These are phyloP conservation scores for Geotrichum aggregatum DNA, from an alignment of 1,139 yeast species.

Conservation along the genomic window DNA sequence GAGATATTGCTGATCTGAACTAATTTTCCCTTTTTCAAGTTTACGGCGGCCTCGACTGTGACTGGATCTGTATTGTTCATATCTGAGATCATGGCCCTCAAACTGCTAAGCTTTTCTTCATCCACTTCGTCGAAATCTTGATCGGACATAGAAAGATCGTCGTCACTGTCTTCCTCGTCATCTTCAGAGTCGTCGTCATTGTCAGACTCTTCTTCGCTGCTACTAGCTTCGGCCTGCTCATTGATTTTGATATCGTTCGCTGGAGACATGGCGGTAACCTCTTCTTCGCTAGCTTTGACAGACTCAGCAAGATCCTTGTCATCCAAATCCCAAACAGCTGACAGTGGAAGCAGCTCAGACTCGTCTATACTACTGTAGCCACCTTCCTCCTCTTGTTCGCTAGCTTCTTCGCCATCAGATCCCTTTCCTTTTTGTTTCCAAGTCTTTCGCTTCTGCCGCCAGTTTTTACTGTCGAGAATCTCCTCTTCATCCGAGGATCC, in stretches of 20 bases:
- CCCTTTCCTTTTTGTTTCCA: slow-evolving; percentile 24
- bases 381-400: slow-evolving; percentile 40
- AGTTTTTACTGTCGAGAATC: slow-evolving; percentile 24
- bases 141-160: slow-evolving; percentile 31
- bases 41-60: slow-evolving; percentile 18
- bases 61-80: slow-evolving; percentile 14
- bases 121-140: slow-evolving; percentile 33
- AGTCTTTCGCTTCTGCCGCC: slow-evolving; percentile 27
- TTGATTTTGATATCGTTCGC: slow-evolving; percentile 35
- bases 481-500: slow-evolving; percentile 38
- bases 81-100: slow-evolving; percentile 29
- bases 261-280: slow-evolving; percentile 23
- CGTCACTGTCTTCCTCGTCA: slow-evolving; percentile 30
- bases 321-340: slow-evolving; percentile 87
- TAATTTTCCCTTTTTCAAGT: slow-evolving; percentile 25
- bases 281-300: slow-evolving; percentile 25
- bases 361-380: slow-evolving; percentile 58
- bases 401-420: slow-evolving; percentile 21
- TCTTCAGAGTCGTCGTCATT: slow-evolving; percentile 40
- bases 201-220: slow-evolving; percentile 34
- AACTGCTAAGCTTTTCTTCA: slow-evolving; percentile 27
- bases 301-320: slow-evolving; percentile 41
- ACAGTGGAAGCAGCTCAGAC: slow-evolving; percentile 64
- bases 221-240: slow-evolving; percentile 26
- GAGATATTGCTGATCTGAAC: slow-evolving; percentile 50